phyloP scores from a whole-genome alignment of 768 basidiomycete genomes.

The Trametes cinnabarina region DNA sequence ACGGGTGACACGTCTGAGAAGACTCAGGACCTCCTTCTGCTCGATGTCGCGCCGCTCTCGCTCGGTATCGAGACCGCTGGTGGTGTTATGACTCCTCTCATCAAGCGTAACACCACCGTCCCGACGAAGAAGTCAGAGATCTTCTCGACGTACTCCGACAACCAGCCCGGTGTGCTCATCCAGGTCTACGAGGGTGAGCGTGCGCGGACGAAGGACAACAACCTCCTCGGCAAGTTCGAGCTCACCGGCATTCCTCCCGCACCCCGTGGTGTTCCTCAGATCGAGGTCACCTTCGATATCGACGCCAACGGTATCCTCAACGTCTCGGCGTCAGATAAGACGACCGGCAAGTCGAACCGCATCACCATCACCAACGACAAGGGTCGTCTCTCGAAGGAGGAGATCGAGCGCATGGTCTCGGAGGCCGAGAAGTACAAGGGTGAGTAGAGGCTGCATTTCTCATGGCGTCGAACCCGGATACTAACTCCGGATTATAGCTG shows the following conservation, averaged over 20 bases:
- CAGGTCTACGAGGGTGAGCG: slow-evolving; percentile 99
- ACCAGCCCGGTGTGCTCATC: slow-evolving; percentile 97
- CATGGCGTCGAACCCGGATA: neutral
- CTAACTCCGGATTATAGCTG: slow-evolving; percentile 44
- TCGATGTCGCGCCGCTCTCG: slow-evolving; percentile 89
- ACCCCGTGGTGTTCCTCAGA: slow-evolving; percentile 95
- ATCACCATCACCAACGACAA: slow-evolving; percentile 97
- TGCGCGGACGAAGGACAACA: slow-evolving; percentile 98
- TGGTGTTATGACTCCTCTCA: slow-evolving; percentile 98
- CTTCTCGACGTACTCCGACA: slow-evolving; percentile 98
- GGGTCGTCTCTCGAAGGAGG: slow-evolving; percentile 94
- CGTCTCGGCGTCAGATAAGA: slow-evolving; percentile 94
- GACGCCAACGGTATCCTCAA: slow-evolving; percentile 96
- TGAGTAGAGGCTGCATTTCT: slow-evolving; percentile 30
- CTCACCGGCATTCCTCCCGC: slow-evolving; percentile 95
- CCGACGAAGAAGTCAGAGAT: slow-evolving; percentile 98
- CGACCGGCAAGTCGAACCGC: slow-evolving; percentile 92
- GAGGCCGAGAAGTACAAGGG: slow-evolving; percentile 94
- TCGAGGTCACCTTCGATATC: slow-evolving; percentile 98
- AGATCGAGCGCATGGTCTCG: slow-evolving; percentile 95
- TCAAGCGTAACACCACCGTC: slow-evolving; percentile 98
- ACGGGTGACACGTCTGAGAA: slow-evolving; percentile 98
- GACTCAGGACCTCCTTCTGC: slow-evolving; percentile 92
- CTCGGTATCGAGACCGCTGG: slow-evolving; percentile 98
- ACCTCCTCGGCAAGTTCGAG: slow-evolving; percentile 97